These are phyloP conservation scores for Plenodomus tracheiphilus DNA, from an alignment of 2,329 filamentous ascomycete genomes.

Conservation along the genomic window DNA sequence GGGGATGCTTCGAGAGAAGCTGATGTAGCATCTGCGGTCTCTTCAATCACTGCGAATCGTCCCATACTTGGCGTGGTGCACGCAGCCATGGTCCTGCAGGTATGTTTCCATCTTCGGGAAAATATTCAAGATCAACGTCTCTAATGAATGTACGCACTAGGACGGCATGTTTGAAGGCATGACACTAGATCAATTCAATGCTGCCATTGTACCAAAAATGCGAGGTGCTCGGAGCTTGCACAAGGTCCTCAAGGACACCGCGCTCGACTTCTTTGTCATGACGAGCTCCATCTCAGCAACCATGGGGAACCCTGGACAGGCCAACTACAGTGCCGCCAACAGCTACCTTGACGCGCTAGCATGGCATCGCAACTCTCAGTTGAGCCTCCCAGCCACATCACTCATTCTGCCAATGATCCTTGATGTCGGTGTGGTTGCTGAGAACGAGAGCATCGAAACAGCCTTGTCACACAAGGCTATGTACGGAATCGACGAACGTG, in stretches of 20 bases:
- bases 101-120: constrained; percentile 8
- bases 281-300: constrained; percentile 10
- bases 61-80: constrained; percentile 11
- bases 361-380: constrained; percentile 1
- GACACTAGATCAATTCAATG: neutral
- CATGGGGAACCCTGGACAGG: constrained; percentile 9
- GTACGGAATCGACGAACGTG: constrained; percentile 6
- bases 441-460: constrained; percentile 7
- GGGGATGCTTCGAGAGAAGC: neutral
- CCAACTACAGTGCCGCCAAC: constrained; percentile 16
- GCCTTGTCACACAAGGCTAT: constrained; percentile 6
- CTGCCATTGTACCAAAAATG: neutral
- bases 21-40: neutral
- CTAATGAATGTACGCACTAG: neutral
- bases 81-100: constrained; percentile 8
- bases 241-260: neutral
- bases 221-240: constrained; percentile 3
- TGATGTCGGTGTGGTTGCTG: constrained; percentile 10
- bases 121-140: neutral
- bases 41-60: neutral
- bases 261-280: constrained; percentile 14
- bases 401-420: constrained; percentile 8
- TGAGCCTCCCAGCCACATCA: neutral
- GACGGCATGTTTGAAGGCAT: constrained; percentile 4
- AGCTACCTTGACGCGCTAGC: constrained; percentile 14